These are phyloP conservation scores for Trametes cingulata DNA, from an alignment of 768 basidiomycete genomes.

Conservation along the genomic window DNA sequence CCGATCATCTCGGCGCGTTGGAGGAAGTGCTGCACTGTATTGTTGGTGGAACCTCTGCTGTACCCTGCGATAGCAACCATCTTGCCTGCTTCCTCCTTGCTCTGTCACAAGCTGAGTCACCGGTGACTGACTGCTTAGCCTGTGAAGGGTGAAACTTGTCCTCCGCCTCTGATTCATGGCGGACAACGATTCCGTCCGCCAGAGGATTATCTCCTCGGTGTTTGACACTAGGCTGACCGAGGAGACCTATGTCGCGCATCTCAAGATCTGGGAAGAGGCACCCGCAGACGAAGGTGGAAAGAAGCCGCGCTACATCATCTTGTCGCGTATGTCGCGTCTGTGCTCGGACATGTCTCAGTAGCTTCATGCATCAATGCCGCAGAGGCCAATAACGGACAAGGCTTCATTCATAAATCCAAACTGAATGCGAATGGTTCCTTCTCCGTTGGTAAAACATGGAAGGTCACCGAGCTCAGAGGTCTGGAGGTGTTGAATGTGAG, in stretches of 20 bases:
- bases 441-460: constrained; percentile 98
- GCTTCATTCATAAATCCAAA: constrained; percentile 94
- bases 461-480: constrained; percentile 74
- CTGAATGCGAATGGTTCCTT: constrained; percentile 92
- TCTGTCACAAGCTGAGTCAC: neutral
- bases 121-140: neutral
- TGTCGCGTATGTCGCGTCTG: constrained; percentile 72
- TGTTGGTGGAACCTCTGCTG: neutral
- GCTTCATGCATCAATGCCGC: constrained; percentile 9
- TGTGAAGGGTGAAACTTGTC: neutral
- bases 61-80: neutral
- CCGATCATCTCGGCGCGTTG: neutral
- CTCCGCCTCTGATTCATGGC: constrained; percentile 10
- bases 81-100: neutral
- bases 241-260: constrained; percentile 82
- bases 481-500: constrained; percentile 77
- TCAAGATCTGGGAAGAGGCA: constrained; percentile 94
- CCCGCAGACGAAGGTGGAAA: constrained; percentile 62
- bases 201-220: constrained; percentile 79
- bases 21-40: neutral
- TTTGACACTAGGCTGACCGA: constrained; percentile 69
- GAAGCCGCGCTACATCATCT: constrained; percentile 89
- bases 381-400: constrained; percentile 64
- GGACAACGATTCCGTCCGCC: constrained; percentile 52
- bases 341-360: neutral